phyloP scores from a whole-genome alignment of 768 basidiomycete species.

The Leucocoprinus leucothites region DNA sequence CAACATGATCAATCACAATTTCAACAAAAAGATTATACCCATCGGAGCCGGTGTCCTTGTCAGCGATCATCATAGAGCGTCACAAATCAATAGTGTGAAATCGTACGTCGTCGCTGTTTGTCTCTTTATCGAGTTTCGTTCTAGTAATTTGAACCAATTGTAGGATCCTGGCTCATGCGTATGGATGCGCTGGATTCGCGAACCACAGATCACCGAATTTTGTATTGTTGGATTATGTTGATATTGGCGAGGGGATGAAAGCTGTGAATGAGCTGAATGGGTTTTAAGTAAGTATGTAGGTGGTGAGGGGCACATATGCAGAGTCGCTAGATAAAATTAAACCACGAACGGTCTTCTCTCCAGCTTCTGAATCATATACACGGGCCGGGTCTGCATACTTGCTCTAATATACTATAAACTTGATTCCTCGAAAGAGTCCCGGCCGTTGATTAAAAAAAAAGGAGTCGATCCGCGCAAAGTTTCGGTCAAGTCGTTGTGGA shows the following conservation, averaged over 20 bases:
- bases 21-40: conserved; percentile 33
- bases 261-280: conserved; percentile 42
- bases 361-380: no score
- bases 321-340: no score
- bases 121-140: no score
- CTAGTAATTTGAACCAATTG: no score
- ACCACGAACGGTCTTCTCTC: no score
- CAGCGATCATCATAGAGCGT: conserved; percentile 24
- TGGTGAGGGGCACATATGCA: no score
- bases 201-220: conserved; percentile 41
- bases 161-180: conserved; percentile 37
- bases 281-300: conserved; percentile 12
- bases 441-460: no score
- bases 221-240: conserved; percentile 46
- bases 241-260: conserved; percentile 36
- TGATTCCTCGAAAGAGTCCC: no score
- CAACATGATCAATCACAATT: conserved; percentile 50
- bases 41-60: conserved; percentile 21
- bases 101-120: conserved; percentile 19
- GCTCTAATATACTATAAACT: no score
- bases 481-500: no score
- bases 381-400: no score
- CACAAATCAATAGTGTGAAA: conserved; percentile 23
- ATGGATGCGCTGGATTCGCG: conserved; percentile 37
- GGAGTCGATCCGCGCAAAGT: no score